Evolutionary conservation across 192 early-diverging fungal species (phyloP).

Genomic region (Lunasporangiospora selenospora): DNA sequence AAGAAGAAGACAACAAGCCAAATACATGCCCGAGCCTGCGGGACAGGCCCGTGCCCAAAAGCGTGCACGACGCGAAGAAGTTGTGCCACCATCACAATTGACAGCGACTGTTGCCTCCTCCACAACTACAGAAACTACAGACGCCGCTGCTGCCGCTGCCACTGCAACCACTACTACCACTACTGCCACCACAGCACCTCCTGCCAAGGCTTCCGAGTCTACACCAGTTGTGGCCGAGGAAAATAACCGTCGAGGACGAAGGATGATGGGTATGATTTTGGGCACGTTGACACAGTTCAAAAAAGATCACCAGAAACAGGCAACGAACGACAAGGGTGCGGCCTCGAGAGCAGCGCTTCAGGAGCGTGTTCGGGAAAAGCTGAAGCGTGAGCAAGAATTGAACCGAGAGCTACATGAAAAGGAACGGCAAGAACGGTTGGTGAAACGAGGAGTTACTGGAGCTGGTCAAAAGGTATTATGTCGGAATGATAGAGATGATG

Average conservation of each 20-base stretch:
- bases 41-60: too few relatives aligned
- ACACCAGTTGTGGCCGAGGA: conserved; percentile 25
- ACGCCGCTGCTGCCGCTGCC: too few relatives aligned
- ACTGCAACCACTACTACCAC: not conserved
- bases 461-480: too few relatives aligned
- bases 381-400: conserved; percentile 13
- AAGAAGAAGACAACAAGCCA: not conserved
- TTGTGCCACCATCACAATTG: not conserved
- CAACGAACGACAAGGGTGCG: too few relatives aligned
- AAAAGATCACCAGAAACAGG: not conserved
- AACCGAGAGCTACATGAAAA: conserved; percentile 14
- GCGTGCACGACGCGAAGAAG: too few relatives aligned
- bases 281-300: conserved; percentile 37
- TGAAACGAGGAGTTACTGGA: not conserved
- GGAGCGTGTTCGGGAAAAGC: conserved; percentile 34
- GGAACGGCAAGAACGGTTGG: conserved; percentile 6
- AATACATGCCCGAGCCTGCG: too few relatives aligned
- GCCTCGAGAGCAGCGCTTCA: conserved; percentile 23
- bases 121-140: conserved; percentile 1
- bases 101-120: too few relatives aligned
- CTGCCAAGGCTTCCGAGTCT: not conserved
- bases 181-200: not conserved
- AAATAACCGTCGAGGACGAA: conserved; percentile 20
- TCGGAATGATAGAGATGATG: too few relatives aligned
- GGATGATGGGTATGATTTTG: conserved; percentile 47